Percentiles rank a stretch among this genome's conserved stretches.
phyloP scores from a whole-genome alignment of 306 rosid species.

The Vicia faba region DNA sequence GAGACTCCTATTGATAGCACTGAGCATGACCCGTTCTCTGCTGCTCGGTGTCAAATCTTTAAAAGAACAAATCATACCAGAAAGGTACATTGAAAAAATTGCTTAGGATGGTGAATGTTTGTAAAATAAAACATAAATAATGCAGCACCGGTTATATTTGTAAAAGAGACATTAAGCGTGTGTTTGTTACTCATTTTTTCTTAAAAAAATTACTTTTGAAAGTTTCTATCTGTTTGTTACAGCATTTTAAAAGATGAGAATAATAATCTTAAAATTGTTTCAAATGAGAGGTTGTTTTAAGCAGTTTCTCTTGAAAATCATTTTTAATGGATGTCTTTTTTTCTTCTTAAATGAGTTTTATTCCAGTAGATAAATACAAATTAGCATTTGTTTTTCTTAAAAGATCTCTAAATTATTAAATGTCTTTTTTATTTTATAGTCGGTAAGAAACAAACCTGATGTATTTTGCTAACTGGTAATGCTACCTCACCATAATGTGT shows the following conservation, averaged over 20 bases:
- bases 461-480: slow-evolving; percentile 16
- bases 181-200: background rate
- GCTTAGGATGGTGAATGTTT: slow-evolving; percentile 27
- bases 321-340: background rate
- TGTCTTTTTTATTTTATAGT: background rate
- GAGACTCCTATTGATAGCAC: slow-evolving; percentile 58
- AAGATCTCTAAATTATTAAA: background rate
- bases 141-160: slow-evolving; percentile 33
- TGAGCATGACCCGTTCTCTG: slow-evolving; percentile 78
- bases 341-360: background rate
- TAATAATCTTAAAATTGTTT: no score
- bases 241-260: background rate
- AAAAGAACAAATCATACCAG: slow-evolving; percentile 68
- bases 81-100: slow-evolving; percentile 60
- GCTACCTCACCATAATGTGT: slow-evolving; percentile 25
- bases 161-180: slow-evolving; percentile 9
- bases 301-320: background rate
- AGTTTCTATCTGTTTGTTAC: background rate
- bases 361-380: background rate
- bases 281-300: background rate
- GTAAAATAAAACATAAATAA: slow-evolving; percentile 21
- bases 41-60: slow-evolving; percentile 84
- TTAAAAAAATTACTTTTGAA: background rate
- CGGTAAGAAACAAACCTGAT: background rate
- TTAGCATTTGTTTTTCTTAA: background rate